phyloP scores from a whole-genome alignment of 1,284 basidiomycete species.

The Cystobasidium slooffiae region DNA sequence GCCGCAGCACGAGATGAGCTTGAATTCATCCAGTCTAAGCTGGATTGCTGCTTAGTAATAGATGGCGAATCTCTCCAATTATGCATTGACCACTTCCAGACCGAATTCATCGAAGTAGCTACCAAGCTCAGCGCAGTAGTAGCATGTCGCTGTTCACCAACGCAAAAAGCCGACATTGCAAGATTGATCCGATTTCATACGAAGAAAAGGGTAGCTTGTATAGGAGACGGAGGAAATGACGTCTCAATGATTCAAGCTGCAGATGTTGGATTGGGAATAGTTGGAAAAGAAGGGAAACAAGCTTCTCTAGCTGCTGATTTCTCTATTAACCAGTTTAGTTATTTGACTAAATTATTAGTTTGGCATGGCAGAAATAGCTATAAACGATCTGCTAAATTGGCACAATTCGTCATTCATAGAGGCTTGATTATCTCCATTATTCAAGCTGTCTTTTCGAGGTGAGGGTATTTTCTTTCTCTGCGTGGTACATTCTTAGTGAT shows the following conservation, averaged over 20 bases:
- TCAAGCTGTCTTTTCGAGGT: conserved; percentile 56
- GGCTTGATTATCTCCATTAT: conserved; percentile 98
- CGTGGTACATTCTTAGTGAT: background rate
- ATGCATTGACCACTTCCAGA: conserved; percentile 84
- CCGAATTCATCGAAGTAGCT: conserved; percentile 92
- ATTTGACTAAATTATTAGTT: conserved; percentile 90
- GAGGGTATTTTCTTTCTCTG: background rate
- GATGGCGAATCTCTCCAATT: conserved; percentile 96
- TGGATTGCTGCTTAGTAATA: conserved; percentile 96
- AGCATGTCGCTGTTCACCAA: conserved; percentile 96
- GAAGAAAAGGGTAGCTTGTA: conserved; percentile 94
- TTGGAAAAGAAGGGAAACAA: conserved; percentile 98
- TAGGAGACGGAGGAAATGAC: conserved; percentile 93
- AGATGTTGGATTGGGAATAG: conserved; percentile 93
- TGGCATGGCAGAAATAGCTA: conserved; percentile 99
- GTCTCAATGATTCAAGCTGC: conserved; percentile 96
- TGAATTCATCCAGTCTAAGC: conserved; percentile 92
- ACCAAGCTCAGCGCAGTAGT: conserved; percentile 96
- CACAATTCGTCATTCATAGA: conserved; percentile 98
- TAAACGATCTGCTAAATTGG: conserved; percentile 93
- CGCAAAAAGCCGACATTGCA: conserved; percentile 97
- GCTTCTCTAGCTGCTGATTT: conserved; percentile 98
- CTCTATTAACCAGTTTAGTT: conserved; percentile 93
- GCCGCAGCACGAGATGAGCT: conserved; percentile 84
- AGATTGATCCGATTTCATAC: conserved; percentile 86